Evolutionary conservation across 2,329 filamentous ascomycete genomes (phyloP).

Genomic region (Lachnellula willkommii): DNA sequence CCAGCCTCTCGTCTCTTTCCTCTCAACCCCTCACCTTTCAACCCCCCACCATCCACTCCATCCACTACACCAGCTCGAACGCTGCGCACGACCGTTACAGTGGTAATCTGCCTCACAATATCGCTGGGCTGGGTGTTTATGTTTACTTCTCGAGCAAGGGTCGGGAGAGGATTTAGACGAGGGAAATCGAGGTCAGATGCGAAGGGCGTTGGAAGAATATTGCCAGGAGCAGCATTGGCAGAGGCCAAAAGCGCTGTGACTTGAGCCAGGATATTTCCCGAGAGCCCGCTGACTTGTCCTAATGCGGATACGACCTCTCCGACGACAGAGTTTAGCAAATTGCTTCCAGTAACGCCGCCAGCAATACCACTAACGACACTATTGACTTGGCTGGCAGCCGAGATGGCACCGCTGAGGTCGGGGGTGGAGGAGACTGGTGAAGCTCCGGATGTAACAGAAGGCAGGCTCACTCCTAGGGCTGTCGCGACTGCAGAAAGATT

Average conservation of each 20-base stretch:
- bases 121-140: background rate
- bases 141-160: background rate
- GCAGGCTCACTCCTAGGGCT: background rate
- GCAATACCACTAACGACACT: background rate
- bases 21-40: background rate
- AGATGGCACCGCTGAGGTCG: background rate
- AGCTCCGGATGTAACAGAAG: background rate
- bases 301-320: constrained; percentile 7
- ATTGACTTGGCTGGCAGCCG: background rate
- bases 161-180: background rate
- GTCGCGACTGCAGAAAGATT: background rate
- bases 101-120: constrained; percentile 1
- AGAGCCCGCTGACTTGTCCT: constrained; percentile 6
- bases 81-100: background rate
- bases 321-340: background rate
- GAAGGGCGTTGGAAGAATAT: background rate
- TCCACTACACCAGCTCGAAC: background rate
- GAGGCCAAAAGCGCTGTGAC: constrained; percentile 7
- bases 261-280: constrained; percentile 4
- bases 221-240: background rate
- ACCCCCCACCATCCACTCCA: background rate
- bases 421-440: background rate
- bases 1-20: background rate
- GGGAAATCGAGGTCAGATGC: background rate
- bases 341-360: background rate